Conservation (phyloP, 805 yeast genomes). For the Scheffersomyces lignosus region DNA sequence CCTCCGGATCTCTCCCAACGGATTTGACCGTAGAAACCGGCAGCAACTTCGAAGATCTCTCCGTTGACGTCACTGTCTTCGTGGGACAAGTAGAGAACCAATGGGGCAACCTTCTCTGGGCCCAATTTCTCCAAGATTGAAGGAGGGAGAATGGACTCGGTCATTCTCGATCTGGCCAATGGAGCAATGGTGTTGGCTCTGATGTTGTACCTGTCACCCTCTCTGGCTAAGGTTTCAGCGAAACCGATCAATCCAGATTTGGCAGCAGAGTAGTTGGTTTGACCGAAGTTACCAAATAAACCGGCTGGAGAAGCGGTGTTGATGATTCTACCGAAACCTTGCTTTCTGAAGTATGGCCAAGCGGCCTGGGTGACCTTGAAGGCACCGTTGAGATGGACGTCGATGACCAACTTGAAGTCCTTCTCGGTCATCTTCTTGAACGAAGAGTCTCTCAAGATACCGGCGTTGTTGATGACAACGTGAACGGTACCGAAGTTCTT, state of each 20-base stretch:
- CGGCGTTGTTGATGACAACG: conserved; percentile 89
- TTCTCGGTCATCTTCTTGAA: conserved; percentile 82
- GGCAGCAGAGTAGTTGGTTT: conserved; percentile 92
- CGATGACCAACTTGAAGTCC: conserved; percentile 76
- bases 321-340: conserved; percentile 82
- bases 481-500: conserved; percentile 87
- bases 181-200: conserved; percentile 88
- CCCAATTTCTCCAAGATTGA: conserved; percentile 75
- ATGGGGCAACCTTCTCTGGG: conserved; percentile 90
- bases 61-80: conserved; percentile 62
- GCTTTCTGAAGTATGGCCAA: conserved; percentile 86
- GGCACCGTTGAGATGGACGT: conserved; percentile 90
- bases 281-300: conserved; percentile 94
- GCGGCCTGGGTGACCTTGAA: conserved; percentile 83
- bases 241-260: conserved; percentile 88
- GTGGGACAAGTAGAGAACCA: conserved; percentile 78
- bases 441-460: conserved; percentile 84
- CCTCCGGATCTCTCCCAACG: conserved; percentile 96
- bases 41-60: conserved; percentile 88
- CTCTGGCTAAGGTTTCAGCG: conserved; percentile 93
- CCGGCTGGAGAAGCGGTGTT: conserved; percentile 99
- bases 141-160: conserved; percentile 85
- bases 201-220: conserved; percentile 84
- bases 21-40: conserved; percentile 87
- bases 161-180: conserved; percentile 94